Conservation (phyloP, 1,139 yeast species). For the Yamadazyma buinensis region DNA sequence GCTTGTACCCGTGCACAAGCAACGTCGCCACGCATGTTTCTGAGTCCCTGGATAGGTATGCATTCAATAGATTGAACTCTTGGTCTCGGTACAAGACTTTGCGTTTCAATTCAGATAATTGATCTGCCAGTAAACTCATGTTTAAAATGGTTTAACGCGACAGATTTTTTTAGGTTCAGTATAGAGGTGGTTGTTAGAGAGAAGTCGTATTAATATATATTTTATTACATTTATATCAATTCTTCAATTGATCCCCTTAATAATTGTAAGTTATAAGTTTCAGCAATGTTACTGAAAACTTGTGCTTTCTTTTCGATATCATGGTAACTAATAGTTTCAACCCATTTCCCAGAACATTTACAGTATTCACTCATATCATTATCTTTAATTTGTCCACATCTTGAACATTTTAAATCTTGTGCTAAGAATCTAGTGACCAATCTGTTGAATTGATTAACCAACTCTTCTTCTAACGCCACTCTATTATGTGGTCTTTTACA, state of each 20-base stretch:
- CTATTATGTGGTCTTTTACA: conserved; percentile 67
- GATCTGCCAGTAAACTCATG: conserved; percentile 3
- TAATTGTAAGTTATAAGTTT: conserved; percentile 57
- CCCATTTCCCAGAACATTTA: conserved; percentile 86
- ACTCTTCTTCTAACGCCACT: conserved; percentile 71
- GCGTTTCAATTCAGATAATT: conserved; percentile 7
- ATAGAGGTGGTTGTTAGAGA: too few relatives aligned
- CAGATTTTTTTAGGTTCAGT: too few relatives aligned
- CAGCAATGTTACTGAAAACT: conserved; percentile 58
- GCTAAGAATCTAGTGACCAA: conserved; percentile 57
- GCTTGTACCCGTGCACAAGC: conserved; percentile 39
- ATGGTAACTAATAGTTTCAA: conserved; percentile 47
- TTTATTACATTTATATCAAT: neutral
- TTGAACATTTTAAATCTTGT: conserved; percentile 80
- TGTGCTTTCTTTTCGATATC: conserved; percentile 43
- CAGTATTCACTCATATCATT: conserved; percentile 76
- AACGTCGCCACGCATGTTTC: conserved; percentile 24
- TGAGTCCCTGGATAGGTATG: conserved; percentile 22
- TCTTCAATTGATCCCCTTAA: conserved; percentile 6
- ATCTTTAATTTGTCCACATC: conserved; percentile 66
- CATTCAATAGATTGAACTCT: conserved; percentile 26
- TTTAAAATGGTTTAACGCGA: too few relatives aligned
- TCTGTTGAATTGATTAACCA: conserved; percentile 62
- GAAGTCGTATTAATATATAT: neutral
- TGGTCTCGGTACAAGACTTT: conserved; percentile 18